These are phyloP conservation scores for Bruguiera gymnorhiza DNA, from an alignment of 345 rosid species.

Conservation along the genomic window DNA sequence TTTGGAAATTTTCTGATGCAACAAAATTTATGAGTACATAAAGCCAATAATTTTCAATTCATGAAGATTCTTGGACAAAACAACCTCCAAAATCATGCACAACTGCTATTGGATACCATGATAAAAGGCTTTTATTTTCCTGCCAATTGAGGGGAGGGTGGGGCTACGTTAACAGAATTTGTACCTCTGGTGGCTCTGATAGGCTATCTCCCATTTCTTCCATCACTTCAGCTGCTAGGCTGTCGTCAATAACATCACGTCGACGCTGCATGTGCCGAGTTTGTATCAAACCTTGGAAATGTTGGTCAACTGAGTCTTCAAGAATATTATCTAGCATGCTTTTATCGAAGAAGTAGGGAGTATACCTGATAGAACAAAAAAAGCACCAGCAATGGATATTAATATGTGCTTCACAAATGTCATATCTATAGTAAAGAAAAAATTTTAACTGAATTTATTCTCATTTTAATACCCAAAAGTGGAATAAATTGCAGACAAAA, in stretches of 20 bases:
- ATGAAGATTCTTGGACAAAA: too few species aligned
- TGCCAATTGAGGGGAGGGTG: too few species aligned
- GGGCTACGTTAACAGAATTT: neutral
- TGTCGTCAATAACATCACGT: slow-evolving; percentile 77
- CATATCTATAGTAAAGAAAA: too few species aligned
- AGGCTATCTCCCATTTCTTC: slow-evolving; percentile 88
- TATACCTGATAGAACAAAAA: slow-evolving; percentile 57
- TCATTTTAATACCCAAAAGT: neutral
- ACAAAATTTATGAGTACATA: neutral
- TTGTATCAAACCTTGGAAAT: slow-evolving; percentile 80
- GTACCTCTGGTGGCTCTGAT: slow-evolving; percentile 94
- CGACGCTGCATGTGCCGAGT: slow-evolving; percentile 83
- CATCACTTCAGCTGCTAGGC: slow-evolving; percentile 65
- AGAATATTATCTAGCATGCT: slow-evolving; percentile 87
- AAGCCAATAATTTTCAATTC: slow-evolving; percentile 1
- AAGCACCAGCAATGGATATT: slow-evolving; percentile 12
- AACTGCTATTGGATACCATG: too few species aligned
- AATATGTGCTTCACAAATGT: neutral
- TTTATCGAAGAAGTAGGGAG: slow-evolving; percentile 96
- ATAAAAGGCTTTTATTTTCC: too few species aligned
- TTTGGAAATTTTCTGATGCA: neutral
- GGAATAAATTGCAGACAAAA: neutral
- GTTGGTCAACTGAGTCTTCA: slow-evolving; percentile 94
- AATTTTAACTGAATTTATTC: neutral
- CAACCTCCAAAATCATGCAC: neutral